These are phyloP conservation scores for Scheffersomyces stambukii DNA, from an alignment of 1,139 yeast species.

Conservation along the genomic window DNA sequence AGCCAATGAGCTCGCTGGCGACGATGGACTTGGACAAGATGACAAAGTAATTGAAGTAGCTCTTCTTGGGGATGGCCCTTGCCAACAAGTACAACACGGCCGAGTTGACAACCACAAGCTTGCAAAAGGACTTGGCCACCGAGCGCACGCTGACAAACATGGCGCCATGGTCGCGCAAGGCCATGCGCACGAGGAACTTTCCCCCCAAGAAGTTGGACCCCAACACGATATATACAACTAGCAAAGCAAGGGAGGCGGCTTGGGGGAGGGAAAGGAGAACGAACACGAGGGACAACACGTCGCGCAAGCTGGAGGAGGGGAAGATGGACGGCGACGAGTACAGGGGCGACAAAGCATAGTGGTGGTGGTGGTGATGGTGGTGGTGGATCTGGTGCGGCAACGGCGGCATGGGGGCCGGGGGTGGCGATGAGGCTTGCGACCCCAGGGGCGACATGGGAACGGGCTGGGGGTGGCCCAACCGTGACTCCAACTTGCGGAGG, in stretches of 20 bases:
- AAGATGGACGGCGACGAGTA: constrained; percentile 9
- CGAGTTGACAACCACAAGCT: constrained; percentile 25
- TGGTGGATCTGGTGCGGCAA: no score
- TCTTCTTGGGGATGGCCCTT: constrained; percentile 25
- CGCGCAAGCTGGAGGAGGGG: constrained; percentile 29
- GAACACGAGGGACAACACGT: constrained; percentile 41
- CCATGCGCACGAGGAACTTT: constrained; percentile 28
- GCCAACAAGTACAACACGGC: constrained; percentile 26
- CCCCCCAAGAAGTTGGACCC: constrained; percentile 44
- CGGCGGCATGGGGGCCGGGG: no score
- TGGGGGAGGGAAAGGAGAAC: constrained; percentile 40
- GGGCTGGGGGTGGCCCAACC: no score
- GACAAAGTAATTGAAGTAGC: constrained; percentile 34
- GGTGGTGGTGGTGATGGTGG: constrained; percentile 5
- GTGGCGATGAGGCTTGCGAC: constrained; percentile 2
- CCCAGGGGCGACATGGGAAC: no score
- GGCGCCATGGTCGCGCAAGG: constrained; percentile 8
- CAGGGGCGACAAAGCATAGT: constrained; percentile 1
- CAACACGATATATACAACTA: constrained; percentile 35
- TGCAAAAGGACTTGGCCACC: constrained; percentile 17
- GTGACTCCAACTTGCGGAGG: no score
- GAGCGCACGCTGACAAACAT: constrained; percentile 11
- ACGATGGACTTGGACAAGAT: constrained; percentile 47
- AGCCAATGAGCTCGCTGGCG: constrained; percentile 48
- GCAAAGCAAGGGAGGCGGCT: constrained; percentile 33